Conservation (phyloP, 2,329 filamentous ascomycete genomes). For the Catunica adiposa region DNA sequence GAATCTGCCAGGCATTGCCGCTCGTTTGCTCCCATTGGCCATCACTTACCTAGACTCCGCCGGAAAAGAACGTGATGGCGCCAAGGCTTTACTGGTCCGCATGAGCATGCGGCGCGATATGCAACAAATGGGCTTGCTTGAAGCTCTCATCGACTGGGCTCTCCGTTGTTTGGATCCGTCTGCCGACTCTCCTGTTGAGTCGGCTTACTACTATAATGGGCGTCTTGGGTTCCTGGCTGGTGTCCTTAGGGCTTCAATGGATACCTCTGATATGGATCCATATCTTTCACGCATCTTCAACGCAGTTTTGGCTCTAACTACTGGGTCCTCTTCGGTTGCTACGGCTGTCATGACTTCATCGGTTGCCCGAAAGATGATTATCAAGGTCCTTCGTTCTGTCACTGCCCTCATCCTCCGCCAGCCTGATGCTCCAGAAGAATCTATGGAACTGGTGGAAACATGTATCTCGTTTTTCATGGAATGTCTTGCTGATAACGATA, state of each 20-base stretch:
- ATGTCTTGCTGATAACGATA: slow-evolving; percentile 69
- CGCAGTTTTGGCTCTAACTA: slow-evolving; percentile 42
- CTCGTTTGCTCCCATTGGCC: slow-evolving; percentile 53
- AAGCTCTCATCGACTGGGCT: slow-evolving; percentile 54
- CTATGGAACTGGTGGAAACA: slow-evolving; percentile 51
- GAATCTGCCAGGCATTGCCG: slow-evolving; percentile 51
- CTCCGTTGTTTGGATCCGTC: slow-evolving; percentile 39
- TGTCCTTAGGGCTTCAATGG: slow-evolving; percentile 49
- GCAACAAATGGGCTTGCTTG: slow-evolving; percentile 57
- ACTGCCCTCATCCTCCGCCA: slow-evolving; percentile 48
- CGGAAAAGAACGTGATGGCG: slow-evolving; percentile 78
- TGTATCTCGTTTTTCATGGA: slow-evolving; percentile 70
- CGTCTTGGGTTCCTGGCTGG: slow-evolving; percentile 65
- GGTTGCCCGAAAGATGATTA: slow-evolving; percentile 60
- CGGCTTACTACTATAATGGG: slow-evolving; percentile 63
- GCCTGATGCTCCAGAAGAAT: slow-evolving; percentile 25
- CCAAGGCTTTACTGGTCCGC: slow-evolving; percentile 66
- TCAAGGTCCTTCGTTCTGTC: slow-evolving; percentile 71
- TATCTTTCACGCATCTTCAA: slow-evolving; percentile 51
- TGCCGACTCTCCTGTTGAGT: slow-evolving; percentile 23
- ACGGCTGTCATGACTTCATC: slow-evolving; percentile 51
- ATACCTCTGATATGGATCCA: slow-evolving; percentile 55
- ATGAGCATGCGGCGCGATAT: slow-evolving; percentile 77
- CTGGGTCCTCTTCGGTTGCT: slow-evolving; percentile 31
- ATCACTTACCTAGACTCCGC: slow-evolving; percentile 55